Evolutionary conservation across 2,329 filamentous ascomycete genomes (phyloP), one percentile per base, ranked within the genome.

Genomic region (Exophiala lecanii-corni): DNA sequence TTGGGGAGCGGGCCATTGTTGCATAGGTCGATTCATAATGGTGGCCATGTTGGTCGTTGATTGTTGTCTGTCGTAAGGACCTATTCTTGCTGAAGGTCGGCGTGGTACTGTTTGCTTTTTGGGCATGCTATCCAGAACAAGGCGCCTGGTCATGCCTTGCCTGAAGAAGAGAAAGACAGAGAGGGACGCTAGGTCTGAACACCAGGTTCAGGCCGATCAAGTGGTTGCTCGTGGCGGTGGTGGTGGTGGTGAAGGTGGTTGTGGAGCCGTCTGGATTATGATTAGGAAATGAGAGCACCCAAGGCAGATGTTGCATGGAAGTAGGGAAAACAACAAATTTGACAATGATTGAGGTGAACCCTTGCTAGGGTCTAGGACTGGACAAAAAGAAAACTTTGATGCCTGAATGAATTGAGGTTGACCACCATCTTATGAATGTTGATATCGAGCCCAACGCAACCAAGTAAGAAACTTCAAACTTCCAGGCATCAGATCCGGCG

Each of bases 361-460:
- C 31, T 41, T 15, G 39, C 16, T 41, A 35, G 16, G 15, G 17
- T 33, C 6, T 21, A 38, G 36, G 45, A 51, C 49, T 49, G 49
- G 45, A 49, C 43, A 41, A 35, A 36, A 49, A 35, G 20, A 49
- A 31, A 41, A 39, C 36, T 36, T 43, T 41, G 17, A 41, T 40
- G 30, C 43, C 49, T 43, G 49, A 34, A 45, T 49, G 36, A 40
- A 21, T 48, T 39, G 42, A 41, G 49, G 41, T 42, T 38, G 49
- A 41, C 49, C 49, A 36, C 38, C 17, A 31, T 37, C 45, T 53
- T 53, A 50, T 47, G 40, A 50, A 50, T 19, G 35, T 40, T 43
- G 36, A 41, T 41, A 45, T 48, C 50, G 47, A 48, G 44, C 47
- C 16, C 44, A 41, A 31, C 32, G 37, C 39, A 19, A 15, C 41